These are phyloP conservation scores for Fraxinus albicans DNA, from an alignment of 305 asterid genomes.

Conservation along the genomic window DNA sequence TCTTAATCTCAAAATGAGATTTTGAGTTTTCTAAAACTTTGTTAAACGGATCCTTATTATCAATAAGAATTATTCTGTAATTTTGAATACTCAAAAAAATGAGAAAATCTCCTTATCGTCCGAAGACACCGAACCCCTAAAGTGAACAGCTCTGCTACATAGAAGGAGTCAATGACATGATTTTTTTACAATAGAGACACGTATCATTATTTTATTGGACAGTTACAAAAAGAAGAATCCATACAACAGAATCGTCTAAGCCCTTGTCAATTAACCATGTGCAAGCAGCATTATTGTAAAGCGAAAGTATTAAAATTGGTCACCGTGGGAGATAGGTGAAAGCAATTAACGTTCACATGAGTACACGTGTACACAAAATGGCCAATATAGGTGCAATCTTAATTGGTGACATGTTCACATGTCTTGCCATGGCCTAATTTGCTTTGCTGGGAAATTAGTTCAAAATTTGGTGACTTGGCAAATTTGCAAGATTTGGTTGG, in stretches of 20 bases:
- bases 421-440: conserved; percentile 24
- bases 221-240: too few species aligned
- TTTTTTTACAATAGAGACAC: too few species aligned
- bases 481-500: conserved; percentile 15
- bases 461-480: conserved; percentile 15
- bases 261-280: too few species aligned
- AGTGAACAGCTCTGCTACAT: too few species aligned
- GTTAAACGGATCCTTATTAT: not conserved
- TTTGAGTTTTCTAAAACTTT: not conserved
- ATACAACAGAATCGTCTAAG: too few species aligned
- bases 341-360: conserved; percentile 25
- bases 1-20: not conserved
- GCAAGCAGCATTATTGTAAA: too few species aligned
- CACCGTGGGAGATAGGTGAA: not conserved
- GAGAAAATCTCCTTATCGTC: not conserved
- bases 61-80: not conserved
- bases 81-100: not conserved
- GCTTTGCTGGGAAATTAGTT: not conserved
- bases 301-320: not conserved
- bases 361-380: conserved; percentile 7
- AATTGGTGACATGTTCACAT: conserved; percentile 33
- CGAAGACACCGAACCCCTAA: not conserved
- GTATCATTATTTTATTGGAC: too few species aligned
- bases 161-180: too few species aligned
- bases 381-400: conserved; percentile 20